Base-by-base conservation (phyloP, 78 protist species). In the slime mould (Dictyostelium discoideum) region DNA sequence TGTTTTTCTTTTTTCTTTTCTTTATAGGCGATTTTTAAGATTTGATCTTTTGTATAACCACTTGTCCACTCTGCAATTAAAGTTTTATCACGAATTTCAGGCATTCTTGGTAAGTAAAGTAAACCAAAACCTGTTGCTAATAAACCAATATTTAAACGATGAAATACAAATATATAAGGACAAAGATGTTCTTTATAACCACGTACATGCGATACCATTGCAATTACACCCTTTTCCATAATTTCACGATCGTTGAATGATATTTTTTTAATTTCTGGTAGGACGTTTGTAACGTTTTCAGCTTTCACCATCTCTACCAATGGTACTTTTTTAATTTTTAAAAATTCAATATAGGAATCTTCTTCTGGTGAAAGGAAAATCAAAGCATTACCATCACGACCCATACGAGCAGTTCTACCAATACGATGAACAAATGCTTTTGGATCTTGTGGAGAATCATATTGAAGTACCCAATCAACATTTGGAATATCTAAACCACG, bases 331-430 rank as follows among this genome's bases (percentile, higher is more conserved):
- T 85, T 79, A 29, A 95, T 57, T 18, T 90, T 88, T 74, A 87
- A 32, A 10, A 95, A 95, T 29, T 95, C 92, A 10, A 97, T 84
- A 69, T 97, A 98, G 32, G 85, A 46, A 57, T 85, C 95, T 86
- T 98, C 98, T 11, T 60, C 80, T 0, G 86, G 97, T 2, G 94
- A 13, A 20, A 98, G 67, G 29, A 94, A 97, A 1, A 96, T 20
- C 50, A 98, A 54, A 0, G 98, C 96, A 16, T n/a, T 72, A 6
- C 99, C 99, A 2, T 40, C 72, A 24, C 89, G 39, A 20, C 99
- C 99, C 84, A 96, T 92, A 40, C 99, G 87, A 13, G 99, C 99
- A 18, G 99, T 98, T 32, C 99, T 80, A 29, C 99, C 99, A 32
- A 98, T 83, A 24, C 99, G 96, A 72, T 98, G 99, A 5, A 98